These are phyloP conservation scores for Citrus cavaleriei DNA, from an alignment of 345 rosid genomes.

Conservation along the genomic window DNA sequence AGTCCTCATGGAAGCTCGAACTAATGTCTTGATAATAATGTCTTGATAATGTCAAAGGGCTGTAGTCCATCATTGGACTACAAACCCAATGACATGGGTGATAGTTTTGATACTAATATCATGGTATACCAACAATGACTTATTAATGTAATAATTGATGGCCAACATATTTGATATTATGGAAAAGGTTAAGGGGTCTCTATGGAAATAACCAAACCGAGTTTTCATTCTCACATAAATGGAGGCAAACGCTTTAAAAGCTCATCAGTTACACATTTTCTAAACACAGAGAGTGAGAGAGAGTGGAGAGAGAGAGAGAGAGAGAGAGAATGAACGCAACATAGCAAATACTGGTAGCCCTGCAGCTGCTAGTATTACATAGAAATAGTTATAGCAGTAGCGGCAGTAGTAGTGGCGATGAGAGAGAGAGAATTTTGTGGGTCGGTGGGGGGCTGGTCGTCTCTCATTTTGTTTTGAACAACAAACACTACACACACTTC, in stretches of 20 bases:
- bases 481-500: not conserved
- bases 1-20: too few relatives aligned
- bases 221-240: not conserved
- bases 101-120: too few relatives aligned
- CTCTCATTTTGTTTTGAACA: slow-evolving; percentile 13
- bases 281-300: not conserved
- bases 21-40: too few relatives aligned
- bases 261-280: slow-evolving; percentile 6
- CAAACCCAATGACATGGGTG: too few relatives aligned
- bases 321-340: not conserved
- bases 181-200: not conserved
- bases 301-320: not conserved
- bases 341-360: not conserved
- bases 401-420: not conserved
- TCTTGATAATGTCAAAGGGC: too few relatives aligned
- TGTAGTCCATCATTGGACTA: too few relatives aligned
- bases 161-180: not conserved
- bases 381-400: not conserved
- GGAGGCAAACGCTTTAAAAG: slow-evolving; percentile 1
- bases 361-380: not conserved
- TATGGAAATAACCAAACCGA: not conserved
- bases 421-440: not conserved
- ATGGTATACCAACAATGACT: too few relatives aligned
- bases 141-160: too few relatives aligned
- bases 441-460: slow-evolving; percentile 5